Evolutionary conservation across 306 rosid species (phyloP).

Genomic region (Ceratonia siliqua): DNA sequence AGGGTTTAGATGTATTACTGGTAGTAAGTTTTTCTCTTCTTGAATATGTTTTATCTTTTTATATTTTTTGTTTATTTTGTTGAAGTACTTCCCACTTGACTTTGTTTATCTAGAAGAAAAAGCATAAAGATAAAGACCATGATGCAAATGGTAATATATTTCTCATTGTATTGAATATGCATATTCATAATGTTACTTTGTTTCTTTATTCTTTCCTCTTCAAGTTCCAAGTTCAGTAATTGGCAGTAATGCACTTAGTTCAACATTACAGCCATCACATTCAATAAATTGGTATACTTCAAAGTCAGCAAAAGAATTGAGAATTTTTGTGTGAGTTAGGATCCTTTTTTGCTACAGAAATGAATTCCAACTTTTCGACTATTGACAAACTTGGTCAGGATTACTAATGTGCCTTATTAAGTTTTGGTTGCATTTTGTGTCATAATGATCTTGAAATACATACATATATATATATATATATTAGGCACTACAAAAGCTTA

Average conservation of each 20-base stretch:
- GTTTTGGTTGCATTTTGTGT: constrained; percentile 7
- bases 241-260: constrained; percentile 52
- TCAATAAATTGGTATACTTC: constrained; percentile 82
- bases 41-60: neutral
- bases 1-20: constrained; percentile 63
- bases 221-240: constrained; percentile 29
- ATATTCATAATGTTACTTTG: constrained; percentile 13
- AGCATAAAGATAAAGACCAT: constrained; percentile 49
- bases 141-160: constrained; percentile 58
- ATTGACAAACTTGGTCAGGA: constrained; percentile 15
- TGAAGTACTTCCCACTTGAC: constrained; percentile 30
- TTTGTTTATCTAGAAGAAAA: constrained; percentile 60
- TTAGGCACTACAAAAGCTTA: too few species aligned
- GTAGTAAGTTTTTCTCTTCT: constrained; percentile 45
- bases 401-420: constrained; percentile 3
- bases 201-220: constrained; percentile 2
- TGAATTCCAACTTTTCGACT: constrained; percentile 21
- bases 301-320: constrained; percentile 70
- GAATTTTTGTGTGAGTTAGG: neutral
- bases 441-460: constrained; percentile 16
- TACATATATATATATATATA: too few species aligned
- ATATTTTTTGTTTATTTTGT: constrained; percentile 9
- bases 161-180: constrained; percentile 25
- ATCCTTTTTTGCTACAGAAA: constrained; percentile 26
- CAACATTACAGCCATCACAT: constrained; percentile 49